A percentile compares a stretch with the other conserved stretches of the same genome.
phyloP scores from a whole-genome alignment of 306 rosid genomes.

The Rosa rugosa region DNA sequence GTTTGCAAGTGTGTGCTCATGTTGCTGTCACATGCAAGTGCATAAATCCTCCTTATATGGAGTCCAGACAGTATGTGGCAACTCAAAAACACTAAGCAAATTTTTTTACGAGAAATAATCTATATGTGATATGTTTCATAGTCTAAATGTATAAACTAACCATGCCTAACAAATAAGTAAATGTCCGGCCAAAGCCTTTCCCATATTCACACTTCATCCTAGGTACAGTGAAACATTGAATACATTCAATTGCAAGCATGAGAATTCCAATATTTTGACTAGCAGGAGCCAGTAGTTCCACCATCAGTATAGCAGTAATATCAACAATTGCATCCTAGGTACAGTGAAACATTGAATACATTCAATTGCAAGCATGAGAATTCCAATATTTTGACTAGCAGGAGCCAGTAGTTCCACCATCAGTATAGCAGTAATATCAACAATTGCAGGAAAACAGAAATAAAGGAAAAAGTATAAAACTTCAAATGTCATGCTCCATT shows the following conservation, averaged over 20 bases:
- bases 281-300: background rate
- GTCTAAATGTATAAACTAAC: background rate
- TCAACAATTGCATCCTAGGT: background rate
- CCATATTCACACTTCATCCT: constrained; percentile 1
- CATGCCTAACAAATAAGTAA: background rate
- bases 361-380: background rate
- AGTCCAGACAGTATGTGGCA: background rate
- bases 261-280: background rate
- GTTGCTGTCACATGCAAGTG: background rate
- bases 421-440: background rate
- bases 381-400: background rate
- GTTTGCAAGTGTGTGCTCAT: background rate
- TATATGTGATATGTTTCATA: background rate
- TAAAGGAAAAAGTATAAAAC: background rate
- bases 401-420: background rate
- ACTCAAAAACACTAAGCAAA: background rate
- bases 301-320: background rate
- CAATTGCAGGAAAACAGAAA: background rate
- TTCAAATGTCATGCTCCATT: background rate
- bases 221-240: background rate
- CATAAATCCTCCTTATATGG: background rate
- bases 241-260: background rate
- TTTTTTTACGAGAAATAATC: background rate
- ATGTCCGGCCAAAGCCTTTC: background rate
- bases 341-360: background rate